Conservation (phyloP, 331 rosid genomes). For the Acacia concinna region DNA sequence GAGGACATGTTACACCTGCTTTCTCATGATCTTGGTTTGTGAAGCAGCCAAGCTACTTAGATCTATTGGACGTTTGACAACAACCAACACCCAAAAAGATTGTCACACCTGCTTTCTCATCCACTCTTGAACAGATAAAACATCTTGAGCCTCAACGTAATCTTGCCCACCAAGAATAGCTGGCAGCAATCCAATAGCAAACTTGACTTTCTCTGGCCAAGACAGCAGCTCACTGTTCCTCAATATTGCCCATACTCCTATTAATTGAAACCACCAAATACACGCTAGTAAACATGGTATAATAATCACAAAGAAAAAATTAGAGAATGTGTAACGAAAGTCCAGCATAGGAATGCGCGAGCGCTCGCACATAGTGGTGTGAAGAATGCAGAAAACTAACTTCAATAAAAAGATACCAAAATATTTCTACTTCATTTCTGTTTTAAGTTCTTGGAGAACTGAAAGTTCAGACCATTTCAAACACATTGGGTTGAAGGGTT, state of each 20-base stretch:
- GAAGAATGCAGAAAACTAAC: slow-evolving; percentile 4
- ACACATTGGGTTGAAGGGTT: background rate
- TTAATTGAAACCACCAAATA: slow-evolving; percentile 28
- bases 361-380: background rate
- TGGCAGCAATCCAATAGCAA: slow-evolving; percentile 94
- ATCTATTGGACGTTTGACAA: slow-evolving; percentile 7
- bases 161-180: slow-evolving; percentile 96
- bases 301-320: slow-evolving; percentile 7
- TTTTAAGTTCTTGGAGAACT: background rate
- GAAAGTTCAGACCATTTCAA: slow-evolving; percentile 11
- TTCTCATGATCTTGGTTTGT: background rate
- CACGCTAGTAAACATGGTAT: slow-evolving; percentile 8
- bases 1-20: slow-evolving; percentile 22
- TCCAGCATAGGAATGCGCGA: background rate
- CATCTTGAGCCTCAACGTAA: slow-evolving; percentile 95
- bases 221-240: slow-evolving; percentile 96
- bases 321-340: slow-evolving; percentile 14
- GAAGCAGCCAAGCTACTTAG: slow-evolving; percentile 3
- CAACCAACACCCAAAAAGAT: slow-evolving; percentile 19
- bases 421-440: slow-evolving; percentile 3
- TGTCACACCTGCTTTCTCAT: slow-evolving; percentile 84
- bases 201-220: slow-evolving; percentile 95
- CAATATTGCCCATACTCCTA: slow-evolving; percentile 96
- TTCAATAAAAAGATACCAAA: background rate
- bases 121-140: slow-evolving; percentile 82